Base-by-base conservation (phyloP, 805 yeast species). In the Geotrichum ghanense region DNA sequence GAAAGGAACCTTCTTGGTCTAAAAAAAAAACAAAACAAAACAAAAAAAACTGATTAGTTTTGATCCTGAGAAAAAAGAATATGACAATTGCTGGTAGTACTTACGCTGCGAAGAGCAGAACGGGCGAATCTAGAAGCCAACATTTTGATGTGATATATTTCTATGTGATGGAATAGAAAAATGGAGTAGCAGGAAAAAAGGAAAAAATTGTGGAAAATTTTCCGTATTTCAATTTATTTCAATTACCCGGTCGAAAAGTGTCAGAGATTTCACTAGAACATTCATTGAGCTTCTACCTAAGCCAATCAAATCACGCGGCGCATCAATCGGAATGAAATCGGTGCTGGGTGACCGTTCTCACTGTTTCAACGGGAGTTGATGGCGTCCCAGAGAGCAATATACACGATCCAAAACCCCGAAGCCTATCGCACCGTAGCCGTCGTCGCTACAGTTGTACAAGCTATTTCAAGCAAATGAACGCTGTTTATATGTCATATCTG, bases 91-190 rank as follows among this genome's bases (percentile, higher is more conserved):
- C n/a, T 9, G n/a, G 48, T 3, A 17, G 19, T 41, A 52, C 58
- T 42, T 55, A 56, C 58, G 45, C 55, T 48, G 48, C 62, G 57
- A 40, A 56, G 47, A 27, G 64, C 59, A 43, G 61, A 56, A 46
- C 69, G 64, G 42, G 69, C 65, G 45, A 67, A 59, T 60, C 65
- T 58, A 51, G 71, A 62, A 56, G 66, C 73, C 57, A 62, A 61
- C 70, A 58, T 64, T 48, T 31, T 19, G 37, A 31, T 24, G 16
- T 9, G 4, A n/a, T 31, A 19, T 31, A 19, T n/a, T 31, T 31
- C 16, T 19, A n/a, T 6, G 12, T 31, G 17, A 31, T 12, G n/a
- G n/a, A n/a, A n/a, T 31, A 19, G 27, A 24, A 24, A 24, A 24
- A 7, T 24, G 27, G 27, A 24, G 27, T 24, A 24, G 12, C 12